Evolutionary conservation across 2,329 filamentous ascomycete genomes (phyloP).

Genomic region (Fusarium bactridioides): DNA sequence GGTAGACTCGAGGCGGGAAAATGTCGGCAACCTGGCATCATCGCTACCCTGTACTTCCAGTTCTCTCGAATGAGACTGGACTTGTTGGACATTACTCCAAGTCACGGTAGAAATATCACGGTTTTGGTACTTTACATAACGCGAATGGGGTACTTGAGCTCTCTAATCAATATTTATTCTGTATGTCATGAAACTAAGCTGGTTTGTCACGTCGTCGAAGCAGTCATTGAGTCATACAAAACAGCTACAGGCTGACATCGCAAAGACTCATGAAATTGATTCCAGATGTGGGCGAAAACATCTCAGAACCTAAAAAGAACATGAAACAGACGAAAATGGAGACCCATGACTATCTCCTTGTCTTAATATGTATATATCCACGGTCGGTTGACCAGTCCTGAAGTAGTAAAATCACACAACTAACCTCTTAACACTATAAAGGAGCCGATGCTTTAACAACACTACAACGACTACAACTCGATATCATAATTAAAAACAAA

Average conservation of each 20-base stretch:
- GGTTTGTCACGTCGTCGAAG: neutral
- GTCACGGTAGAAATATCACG: neutral
- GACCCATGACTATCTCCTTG: rapidly evolving
- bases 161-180: neutral
- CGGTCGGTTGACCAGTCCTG: neutral
- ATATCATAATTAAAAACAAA: neutral
- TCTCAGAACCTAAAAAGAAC: neutral
- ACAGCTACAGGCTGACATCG: neutral
- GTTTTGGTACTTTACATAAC: neutral
- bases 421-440: too few species aligned
- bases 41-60: slow-evolving; percentile 11
- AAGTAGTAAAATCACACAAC: neutral
- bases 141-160: rapidly evolving
- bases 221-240: neutral
- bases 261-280: neutral
- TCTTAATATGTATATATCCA: rapidly evolving
- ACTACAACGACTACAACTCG: neutral
- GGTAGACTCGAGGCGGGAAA: slow-evolving; percentile 6
- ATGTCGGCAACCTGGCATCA: slow-evolving; percentile 8
- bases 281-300: neutral
- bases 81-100: neutral
- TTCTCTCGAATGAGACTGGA: neutral
- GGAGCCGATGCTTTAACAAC: too few species aligned
- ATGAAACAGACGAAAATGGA: too few species aligned
- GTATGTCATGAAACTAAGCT: too few species aligned